Evolutionary conservation across 106 monocot species (phyloP).

Genomic region (Dendrobium catenatum): DNA sequence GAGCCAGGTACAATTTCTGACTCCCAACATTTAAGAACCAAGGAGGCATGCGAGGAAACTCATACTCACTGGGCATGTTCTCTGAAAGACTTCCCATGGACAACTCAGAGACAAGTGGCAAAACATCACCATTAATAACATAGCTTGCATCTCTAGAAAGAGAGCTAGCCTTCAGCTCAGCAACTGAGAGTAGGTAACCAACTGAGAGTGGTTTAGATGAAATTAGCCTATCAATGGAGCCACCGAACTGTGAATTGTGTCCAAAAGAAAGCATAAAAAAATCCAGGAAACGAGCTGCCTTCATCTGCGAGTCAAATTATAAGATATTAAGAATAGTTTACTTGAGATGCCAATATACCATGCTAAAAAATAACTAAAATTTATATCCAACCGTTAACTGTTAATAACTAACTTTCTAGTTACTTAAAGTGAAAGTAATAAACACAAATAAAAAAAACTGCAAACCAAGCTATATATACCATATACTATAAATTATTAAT

Average conservation of each 20-base stretch:
- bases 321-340: not conserved
- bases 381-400: not conserved
- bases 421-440: not conserved
- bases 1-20: constrained; percentile 59
- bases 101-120: constrained; percentile 26
- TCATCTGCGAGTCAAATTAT: constrained; percentile 34
- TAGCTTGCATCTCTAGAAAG: constrained; percentile 18
- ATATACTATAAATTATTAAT: not conserved
- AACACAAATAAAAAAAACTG: not conserved
- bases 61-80: constrained; percentile 18
- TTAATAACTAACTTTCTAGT: not conserved
- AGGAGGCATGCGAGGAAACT: constrained; percentile 83
- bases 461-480: not conserved
- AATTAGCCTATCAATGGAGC: constrained; percentile 70
- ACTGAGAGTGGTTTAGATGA: constrained; percentile 60
- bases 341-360: not conserved
- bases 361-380: not conserved
- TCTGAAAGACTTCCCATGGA: constrained; percentile 17
- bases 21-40: constrained; percentile 67
- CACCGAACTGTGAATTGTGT: constrained; percentile 72
- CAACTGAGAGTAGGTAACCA: constrained; percentile 87
- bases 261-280: constrained; percentile 47
- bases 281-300: constrained; percentile 53
- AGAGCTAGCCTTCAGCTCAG: constrained; percentile 65
- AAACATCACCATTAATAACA: constrained; percentile 8